A percentile compares a stretch with the other conserved stretches of the same genome.
Conservation (phyloP, 225 moss, liverwort and hornwort genomes). For the Lunularia cruciata region DNA sequence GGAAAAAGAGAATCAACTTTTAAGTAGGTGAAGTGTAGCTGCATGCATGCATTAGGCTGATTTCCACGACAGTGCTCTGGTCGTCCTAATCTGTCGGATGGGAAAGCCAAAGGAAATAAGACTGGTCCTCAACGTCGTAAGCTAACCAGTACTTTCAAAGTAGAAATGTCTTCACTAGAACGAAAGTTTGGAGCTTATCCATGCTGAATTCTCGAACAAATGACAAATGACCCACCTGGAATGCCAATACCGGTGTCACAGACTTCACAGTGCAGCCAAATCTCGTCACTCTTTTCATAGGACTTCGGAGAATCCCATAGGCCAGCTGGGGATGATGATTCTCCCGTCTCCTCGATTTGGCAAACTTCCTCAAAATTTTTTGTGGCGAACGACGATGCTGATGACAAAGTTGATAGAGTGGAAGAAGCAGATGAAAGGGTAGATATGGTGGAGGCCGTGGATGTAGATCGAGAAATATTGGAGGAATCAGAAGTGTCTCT, state of each 20-base stretch:
- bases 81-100: no score
- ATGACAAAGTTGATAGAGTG: neutral
- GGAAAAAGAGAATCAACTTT: no score
- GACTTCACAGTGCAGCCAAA: constrained; percentile 78
- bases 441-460: constrained; percentile 26
- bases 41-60: no score
- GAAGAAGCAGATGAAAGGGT: constrained; percentile 33
- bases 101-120: no score
- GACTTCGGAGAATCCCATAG: constrained; percentile 37
- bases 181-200: no score
- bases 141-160: no score
- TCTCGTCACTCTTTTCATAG: constrained; percentile 34
- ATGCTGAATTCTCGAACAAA: neutral
- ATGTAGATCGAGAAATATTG: constrained; percentile 30
- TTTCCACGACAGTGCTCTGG: no score
- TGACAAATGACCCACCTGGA: no score
- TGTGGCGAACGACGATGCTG: constrained; percentile 18
- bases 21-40: no score
- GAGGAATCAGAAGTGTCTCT: constrained; percentile 25
- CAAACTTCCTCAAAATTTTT: constrained; percentile 28
- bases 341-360: constrained; percentile 15
- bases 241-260: constrained; percentile 87
- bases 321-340: neutral
- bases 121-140: no score
- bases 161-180: no score